Conservation (phyloP, 2,329 filamentous ascomycete genomes). For the Aureobasidium sp. region DNA sequence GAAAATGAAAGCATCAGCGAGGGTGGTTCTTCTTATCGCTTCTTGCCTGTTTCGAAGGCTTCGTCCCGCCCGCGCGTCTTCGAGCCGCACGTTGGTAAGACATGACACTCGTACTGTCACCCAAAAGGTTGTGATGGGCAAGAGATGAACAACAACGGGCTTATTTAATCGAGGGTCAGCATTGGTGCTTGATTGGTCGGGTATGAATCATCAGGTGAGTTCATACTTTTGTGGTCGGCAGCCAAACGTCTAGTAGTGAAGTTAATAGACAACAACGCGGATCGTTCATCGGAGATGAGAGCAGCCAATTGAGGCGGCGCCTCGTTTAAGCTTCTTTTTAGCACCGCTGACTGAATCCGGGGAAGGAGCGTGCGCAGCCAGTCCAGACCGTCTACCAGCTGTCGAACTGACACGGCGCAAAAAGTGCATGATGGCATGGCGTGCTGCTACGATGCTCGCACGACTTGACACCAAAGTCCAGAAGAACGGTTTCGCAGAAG, state of each 20-base stretch:
- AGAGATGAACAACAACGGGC: neutral
- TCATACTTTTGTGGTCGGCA: neutral
- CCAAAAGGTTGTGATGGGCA: neutral
- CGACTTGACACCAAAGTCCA: neutral
- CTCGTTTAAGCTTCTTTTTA: slow-evolving; percentile 5
- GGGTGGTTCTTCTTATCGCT: neutral
- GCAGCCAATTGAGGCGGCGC: neutral
- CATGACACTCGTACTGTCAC: neutral
- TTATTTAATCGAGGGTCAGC: neutral
- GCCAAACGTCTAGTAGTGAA: neutral
- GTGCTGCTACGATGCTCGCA: neutral
- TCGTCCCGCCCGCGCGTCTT: neutral
- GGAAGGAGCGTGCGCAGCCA: neutral
- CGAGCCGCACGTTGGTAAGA: neutral
- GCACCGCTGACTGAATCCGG: neutral
- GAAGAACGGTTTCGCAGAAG: neutral
- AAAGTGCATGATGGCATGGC: neutral
- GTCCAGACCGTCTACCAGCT: neutral
- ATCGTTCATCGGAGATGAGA: neutral
- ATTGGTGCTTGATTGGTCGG: neutral
- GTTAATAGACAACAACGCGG: neutral
- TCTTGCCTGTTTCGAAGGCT: neutral
- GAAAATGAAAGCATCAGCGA: neutral
- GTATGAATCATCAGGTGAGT: neutral
- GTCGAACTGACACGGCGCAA: neutral